Percentiles rank a stretch among this genome's conserved stretches.
phyloP scores from a whole-genome alignment of 1,284 basidiomycete species.

The Leccinum variabile region DNA sequence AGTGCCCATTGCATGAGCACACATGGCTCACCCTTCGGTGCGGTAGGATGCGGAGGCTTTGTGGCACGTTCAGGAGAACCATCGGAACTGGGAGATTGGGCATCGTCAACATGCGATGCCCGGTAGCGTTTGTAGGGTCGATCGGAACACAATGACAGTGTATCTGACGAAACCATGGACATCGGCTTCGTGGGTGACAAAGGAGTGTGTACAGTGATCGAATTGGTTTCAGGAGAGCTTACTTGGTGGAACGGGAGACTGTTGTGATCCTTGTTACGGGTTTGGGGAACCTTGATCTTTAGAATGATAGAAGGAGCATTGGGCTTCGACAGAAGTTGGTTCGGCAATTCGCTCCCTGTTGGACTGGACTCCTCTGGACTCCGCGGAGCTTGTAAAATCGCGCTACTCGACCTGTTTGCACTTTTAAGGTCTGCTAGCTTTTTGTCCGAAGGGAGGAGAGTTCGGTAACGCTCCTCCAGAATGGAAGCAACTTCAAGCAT shows the following conservation, averaged over 20 bases:
- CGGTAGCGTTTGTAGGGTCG: conserved; percentile 32
- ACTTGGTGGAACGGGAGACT: conserved; percentile 10
- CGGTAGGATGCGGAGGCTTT: conserved; percentile 11
- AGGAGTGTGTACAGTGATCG: conserved; percentile 12
- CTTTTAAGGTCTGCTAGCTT: conserved; percentile 32
- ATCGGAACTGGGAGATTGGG: conserved; percentile 27
- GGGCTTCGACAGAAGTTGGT: conserved; percentile 22
- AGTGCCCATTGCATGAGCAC: conserved; percentile 50
- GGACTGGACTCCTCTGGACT: conserved; percentile 19
- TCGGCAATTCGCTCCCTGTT: conserved; percentile 10
- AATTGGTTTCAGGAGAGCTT: conserved; percentile 24
- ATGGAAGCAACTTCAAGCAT: conserved; percentile 67
- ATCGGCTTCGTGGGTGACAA: conserved; percentile 30
- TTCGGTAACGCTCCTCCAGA: conserved; percentile 69
- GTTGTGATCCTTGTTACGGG: conserved; percentile 23
- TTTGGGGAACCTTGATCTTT: conserved; percentile 36
- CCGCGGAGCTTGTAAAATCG: conserved; percentile 11
- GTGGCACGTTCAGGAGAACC: conserved; percentile 21
- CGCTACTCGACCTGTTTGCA: conserved; percentile 19
- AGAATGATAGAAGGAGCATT: conserved; percentile 30
- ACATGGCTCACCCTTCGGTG: conserved; percentile 36
- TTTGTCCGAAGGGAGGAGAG: conserved; percentile 67
- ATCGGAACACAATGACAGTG: conserved; percentile 30
- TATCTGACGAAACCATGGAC: conserved; percentile 35
- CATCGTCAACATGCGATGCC: conserved; percentile 16